Evolutionary conservation across 2,329 filamentous ascomycete genomes (phyloP), one percentile per base, ranked within the genome.

Genomic region (Penicillium decumbens): DNA sequence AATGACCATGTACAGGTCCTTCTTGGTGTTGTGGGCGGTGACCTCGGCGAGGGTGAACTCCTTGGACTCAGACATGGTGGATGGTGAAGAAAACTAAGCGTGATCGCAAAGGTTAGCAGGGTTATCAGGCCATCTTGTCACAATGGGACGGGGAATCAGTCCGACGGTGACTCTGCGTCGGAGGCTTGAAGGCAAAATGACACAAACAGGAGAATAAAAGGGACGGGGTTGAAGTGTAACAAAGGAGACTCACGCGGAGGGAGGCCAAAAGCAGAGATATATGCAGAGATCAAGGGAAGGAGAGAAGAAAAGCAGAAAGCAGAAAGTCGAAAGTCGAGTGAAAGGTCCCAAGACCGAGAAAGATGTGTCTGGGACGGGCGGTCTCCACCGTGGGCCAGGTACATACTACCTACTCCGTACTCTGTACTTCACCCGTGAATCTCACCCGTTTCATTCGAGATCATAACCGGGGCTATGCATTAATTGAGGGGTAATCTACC

Each of bases 11-110:
- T 81, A 95, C 58, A 95, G 78, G 72, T 97, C 90, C 81, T 79
- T 95, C 84, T 96, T 96, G 75, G 81, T 84, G 77, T 86, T 88
- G 81, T 95, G 89, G 75, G 83, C 82, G 56, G 87, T 80, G 74
- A 95, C 82, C 73, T 95, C 88, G 67, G 85, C 78, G 76, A 84
- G 88, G 65, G 87, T 93, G 76, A 85, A 81, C 66, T 79, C 72
- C 67, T 79, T 74, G 67, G 82, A 77, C 66, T 74, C 72, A 59
- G 77, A 75, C 77, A 80, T 81, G 60, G 59, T 72, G 65, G 51
- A 47, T 55, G 37, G 27, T 47, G 53, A 42, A 37, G 20, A 40
- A 20, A 40, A n/a, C 38, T 40, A 27, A 13, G 8, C n/a, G 38
- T 23, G 24, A 40, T 27, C 12, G 23, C 38, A 27, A 3, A 25